Percentiles rank a stretch among this genome's conserved stretches.
These are phyloP conservation scores for Ilyonectria robusta DNA, from an alignment of 2,329 filamentous ascomycete species.

Conservation along the genomic window DNA sequence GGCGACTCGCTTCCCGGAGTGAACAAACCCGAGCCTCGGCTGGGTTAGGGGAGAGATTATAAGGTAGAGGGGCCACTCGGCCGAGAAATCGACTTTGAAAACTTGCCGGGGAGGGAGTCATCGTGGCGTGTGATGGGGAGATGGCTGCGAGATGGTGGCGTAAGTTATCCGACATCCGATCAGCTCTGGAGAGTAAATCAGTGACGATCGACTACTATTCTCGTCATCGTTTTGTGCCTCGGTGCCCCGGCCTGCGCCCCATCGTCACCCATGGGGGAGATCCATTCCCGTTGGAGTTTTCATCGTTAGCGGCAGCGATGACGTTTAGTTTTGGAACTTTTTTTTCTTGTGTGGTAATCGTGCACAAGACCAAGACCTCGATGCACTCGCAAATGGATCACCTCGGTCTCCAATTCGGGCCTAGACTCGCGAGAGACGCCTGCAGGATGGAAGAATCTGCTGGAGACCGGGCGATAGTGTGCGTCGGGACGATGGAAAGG, in stretches of 20 bases:
- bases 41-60: conserved; percentile 30
- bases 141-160: conserved; percentile 5
- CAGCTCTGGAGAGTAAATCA: background rate
- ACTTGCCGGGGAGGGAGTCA: background rate
- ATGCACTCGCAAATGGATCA: background rate
- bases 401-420: conserved; percentile 44
- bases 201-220: background rate
- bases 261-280: background rate
- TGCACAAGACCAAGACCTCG: conserved; percentile 44
- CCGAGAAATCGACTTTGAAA: conserved; percentile 36
- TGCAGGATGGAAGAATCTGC: background rate
- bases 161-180: background rate
- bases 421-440: conserved; percentile 31
- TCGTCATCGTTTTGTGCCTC: background rate
- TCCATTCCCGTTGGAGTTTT: background rate
- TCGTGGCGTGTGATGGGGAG: background rate
- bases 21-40: conserved; percentile 5
- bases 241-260: conserved; percentile 4
- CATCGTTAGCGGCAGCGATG: conserved; percentile 24
- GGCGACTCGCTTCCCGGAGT: background rate
- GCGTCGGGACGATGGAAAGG: conserved; percentile 18
- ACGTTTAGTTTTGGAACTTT: conserved; percentile 29
- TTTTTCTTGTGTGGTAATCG: conserved; percentile 35
- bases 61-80: conserved; percentile 28
- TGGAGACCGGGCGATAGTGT: conserved; percentile 6